A percentile compares a stretch with the other conserved stretches of the same genome.
phyloP scores from a whole-genome alignment of 495 filamentous ascomycete species.

The Penicillium verhagenii region DNA sequence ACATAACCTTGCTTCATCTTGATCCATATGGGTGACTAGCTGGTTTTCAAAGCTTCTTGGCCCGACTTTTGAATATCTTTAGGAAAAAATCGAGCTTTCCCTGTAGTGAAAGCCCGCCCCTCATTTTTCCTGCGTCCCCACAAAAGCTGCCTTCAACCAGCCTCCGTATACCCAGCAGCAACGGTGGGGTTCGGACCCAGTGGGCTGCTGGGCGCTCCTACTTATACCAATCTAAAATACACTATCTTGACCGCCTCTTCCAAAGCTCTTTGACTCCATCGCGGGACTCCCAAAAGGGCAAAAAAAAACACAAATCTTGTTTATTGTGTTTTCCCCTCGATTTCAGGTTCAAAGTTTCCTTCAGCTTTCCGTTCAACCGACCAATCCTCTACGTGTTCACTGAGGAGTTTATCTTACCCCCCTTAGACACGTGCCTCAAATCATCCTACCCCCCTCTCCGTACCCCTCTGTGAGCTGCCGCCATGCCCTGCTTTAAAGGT shows the following conservation, averaged over 20 bases:
- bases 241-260: constrained; percentile 29
- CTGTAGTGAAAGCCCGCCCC: background rate
- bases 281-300: constrained; percentile 14
- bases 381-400: constrained; percentile 1
- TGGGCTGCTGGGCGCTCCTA: constrained; percentile 24
- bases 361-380: constrained; percentile 3
- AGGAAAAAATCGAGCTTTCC: background rate
- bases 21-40: background rate
- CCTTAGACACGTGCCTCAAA: background rate
- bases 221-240: constrained; percentile 19
- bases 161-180: constrained; percentile 28
- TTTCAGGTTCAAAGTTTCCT: constrained; percentile 4
- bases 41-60: background rate
- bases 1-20: constrained; percentile 2
- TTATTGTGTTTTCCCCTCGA: background rate
- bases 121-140: background rate
- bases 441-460: constrained; percentile 4
- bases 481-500: constrained; percentile 97
- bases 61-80: background rate
- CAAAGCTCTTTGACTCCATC: constrained; percentile 17
- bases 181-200: constrained; percentile 27
- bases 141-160: constrained; percentile 16
- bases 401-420: constrained; percentile 11
- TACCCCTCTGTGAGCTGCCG: constrained; percentile 11
- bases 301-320: constrained; percentile 14